These are phyloP conservation scores for Cardamine occulta DNA, from an alignment of 345 rosid species.

Conservation along the genomic window DNA sequence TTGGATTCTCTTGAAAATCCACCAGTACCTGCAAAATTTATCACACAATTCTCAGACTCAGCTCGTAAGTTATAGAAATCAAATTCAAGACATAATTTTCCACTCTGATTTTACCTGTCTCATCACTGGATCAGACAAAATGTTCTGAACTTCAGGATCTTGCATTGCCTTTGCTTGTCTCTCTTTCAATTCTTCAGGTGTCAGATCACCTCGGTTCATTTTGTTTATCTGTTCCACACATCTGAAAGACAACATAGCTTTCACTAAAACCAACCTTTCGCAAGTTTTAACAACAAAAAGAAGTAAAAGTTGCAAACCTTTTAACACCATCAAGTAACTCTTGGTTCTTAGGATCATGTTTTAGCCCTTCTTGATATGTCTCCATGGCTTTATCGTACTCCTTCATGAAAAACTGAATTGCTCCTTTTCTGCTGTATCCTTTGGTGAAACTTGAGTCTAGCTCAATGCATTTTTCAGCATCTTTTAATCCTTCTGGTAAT, in stretches of 20 bases:
- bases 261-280: background rate
- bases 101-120: constrained; percentile 64
- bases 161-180: constrained; percentile 99
- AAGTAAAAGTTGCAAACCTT: constrained; percentile 53
- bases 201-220: constrained; percentile 88
- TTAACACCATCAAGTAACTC: constrained; percentile 86
- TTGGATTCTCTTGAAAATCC: constrained; percentile 95
- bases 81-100: background rate
- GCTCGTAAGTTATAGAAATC: background rate
- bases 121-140: constrained; percentile 95
- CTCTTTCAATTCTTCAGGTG: constrained; percentile 93
- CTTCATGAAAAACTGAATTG: constrained; percentile 92
- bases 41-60: constrained; percentile 14
- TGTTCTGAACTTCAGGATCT: constrained; percentile 95
- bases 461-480: constrained; percentile 96
- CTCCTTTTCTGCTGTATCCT: constrained; percentile 93
- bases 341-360: constrained; percentile 82
- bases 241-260: constrained; percentile 45
- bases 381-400: constrained; percentile 89
- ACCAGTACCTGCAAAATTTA: constrained; percentile 60
- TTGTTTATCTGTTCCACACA: constrained; percentile 88
- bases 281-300: no score
- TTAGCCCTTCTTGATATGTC: constrained; percentile 88
- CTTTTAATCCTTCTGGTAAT: constrained; percentile 91
- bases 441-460: constrained; percentile 87